Percentiles rank a stretch among this genome's conserved stretches.
phyloP scores from a whole-genome alignment of 2,329 filamentous ascomycete species.

The Coleophoma eucalyptorum region DNA sequence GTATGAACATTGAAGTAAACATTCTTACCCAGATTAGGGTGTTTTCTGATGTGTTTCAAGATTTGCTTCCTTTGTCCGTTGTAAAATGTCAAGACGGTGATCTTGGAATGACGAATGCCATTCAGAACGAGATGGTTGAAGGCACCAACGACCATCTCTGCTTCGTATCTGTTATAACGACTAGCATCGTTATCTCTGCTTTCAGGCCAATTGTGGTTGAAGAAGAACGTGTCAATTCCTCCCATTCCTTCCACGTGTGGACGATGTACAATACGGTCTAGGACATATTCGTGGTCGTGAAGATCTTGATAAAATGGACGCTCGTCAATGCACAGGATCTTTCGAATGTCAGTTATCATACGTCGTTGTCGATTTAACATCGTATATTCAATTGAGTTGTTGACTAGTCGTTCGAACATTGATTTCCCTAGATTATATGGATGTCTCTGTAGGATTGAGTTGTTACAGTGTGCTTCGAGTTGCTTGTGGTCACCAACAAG shows the following conservation, averaged over 20 bases:
- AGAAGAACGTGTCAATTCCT: constrained; percentile 54
- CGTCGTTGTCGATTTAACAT: constrained; percentile 57
- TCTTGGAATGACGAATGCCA: constrained; percentile 52
- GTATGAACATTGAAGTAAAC: constrained; percentile 60
- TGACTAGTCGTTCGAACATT: constrained; percentile 64
- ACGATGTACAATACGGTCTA: constrained; percentile 43
- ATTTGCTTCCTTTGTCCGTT: constrained; percentile 74
- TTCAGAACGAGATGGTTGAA: constrained; percentile 70
- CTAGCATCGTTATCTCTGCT: constrained; percentile 58
- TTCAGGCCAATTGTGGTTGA: constrained; percentile 64
- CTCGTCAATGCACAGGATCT: constrained; percentile 38
- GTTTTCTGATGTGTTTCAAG: constrained; percentile 36
- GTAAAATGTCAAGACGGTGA: constrained; percentile 86
- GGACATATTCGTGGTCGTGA: constrained; percentile 54
- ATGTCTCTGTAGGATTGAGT: constrained; percentile 47
- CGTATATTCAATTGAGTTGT: constrained; percentile 50
- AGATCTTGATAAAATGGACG: constrained; percentile 57
- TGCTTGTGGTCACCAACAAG: constrained; percentile 69
- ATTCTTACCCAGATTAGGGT: constrained; percentile 32
- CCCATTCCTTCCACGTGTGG: constrained; percentile 60
- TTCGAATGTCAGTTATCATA: constrained; percentile 67
- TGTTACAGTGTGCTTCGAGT: constrained; percentile 56
- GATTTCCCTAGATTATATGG: constrained; percentile 61
- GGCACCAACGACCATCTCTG: constrained; percentile 71
- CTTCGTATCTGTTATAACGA: constrained; percentile 67